phyloP scores from a whole-genome alignment of 2,329 filamentous ascomycete genomes.

The Pseudogymnoascus sp. region DNA sequence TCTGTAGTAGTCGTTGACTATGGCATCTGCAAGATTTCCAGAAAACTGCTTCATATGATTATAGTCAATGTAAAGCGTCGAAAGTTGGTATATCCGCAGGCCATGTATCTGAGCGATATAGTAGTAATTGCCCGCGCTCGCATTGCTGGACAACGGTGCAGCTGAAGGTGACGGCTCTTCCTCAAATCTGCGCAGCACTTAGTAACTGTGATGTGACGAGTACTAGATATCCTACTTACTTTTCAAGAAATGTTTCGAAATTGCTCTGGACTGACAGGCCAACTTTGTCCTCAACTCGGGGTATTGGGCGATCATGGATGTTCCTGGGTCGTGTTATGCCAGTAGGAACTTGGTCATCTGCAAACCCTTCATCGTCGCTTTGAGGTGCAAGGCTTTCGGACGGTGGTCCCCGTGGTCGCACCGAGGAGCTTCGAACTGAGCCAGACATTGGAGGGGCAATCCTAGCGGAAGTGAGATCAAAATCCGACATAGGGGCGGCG shows the following conservation, averaged over 20 bases:
- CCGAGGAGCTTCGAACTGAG: slow-evolving; percentile 23
- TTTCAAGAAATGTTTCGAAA: slow-evolving; percentile 75
- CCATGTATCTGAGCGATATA: slow-evolving; percentile 79
- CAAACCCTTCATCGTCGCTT: slow-evolving; percentile 59
- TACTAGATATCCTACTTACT: slow-evolving; percentile 39
- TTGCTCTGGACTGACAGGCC: slow-evolving; percentile 67
- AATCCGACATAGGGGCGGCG: slow-evolving; percentile 51
- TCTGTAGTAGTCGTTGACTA: slow-evolving; percentile 87
- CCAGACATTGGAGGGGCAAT: slow-evolving; percentile 37
- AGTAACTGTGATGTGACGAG: slow-evolving; percentile 6
- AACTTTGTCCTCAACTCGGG: slow-evolving; percentile 68
- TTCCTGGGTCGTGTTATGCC: slow-evolving; percentile 41
- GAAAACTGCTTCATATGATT: slow-evolving; percentile 74
- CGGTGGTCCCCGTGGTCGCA: slow-evolving; percentile 39
- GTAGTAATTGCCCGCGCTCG: slow-evolving; percentile 67
- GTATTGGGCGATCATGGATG: slow-evolving; percentile 45
- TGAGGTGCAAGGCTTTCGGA: slow-evolving; percentile 53
- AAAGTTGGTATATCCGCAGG: slow-evolving; percentile 66
- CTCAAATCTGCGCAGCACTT: slow-evolving; percentile 44
- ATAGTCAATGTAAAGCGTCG: slow-evolving; percentile 80
- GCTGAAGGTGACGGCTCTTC: slow-evolving; percentile 61
- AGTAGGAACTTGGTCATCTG: slow-evolving; percentile 55
- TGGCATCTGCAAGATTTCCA: slow-evolving; percentile 74
- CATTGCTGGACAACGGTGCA: slow-evolving; percentile 56
- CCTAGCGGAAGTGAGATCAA: slow-evolving; percentile 40